Conservation (phyloP, 2,329 filamentous ascomycete genomes). For the Neobulgaria alba region DNA sequence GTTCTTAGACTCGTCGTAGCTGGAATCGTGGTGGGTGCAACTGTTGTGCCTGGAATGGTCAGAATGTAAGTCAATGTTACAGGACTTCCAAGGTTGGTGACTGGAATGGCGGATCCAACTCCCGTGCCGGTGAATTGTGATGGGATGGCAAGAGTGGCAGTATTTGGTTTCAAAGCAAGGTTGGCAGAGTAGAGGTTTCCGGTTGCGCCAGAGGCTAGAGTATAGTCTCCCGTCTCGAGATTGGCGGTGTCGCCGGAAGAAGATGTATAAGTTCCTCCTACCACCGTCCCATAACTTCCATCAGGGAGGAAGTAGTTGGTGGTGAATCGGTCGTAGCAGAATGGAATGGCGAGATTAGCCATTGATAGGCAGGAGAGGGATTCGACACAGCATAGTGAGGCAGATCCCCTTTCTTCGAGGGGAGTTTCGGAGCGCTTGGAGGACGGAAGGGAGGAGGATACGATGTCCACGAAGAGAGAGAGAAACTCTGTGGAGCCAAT, state of each 20-base stretch:
- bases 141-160: constrained; percentile 35
- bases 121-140: constrained; percentile 38
- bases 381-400: constrained; percentile 23
- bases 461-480: constrained; percentile 27
- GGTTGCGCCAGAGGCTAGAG: constrained; percentile 28
- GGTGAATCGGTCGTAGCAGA: constrained; percentile 45
- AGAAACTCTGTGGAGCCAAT: constrained; percentile 25
- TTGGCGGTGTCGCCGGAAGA: constrained; percentile 32
- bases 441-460: constrained; percentile 25
- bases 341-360: constrained; percentile 32
- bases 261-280: constrained; percentile 35
- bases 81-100: constrained; percentile 33
- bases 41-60: constrained; percentile 15
- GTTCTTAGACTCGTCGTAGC: constrained; percentile 1
- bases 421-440: constrained; percentile 9
- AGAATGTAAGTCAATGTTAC: constrained; percentile 28
- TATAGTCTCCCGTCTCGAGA: constrained; percentile 37
- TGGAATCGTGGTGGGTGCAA: constrained; percentile 7
- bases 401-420: constrained; percentile 2
- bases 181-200: constrained; percentile 38
- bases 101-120: constrained; percentile 37
- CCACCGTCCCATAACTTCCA: constrained; percentile 38
- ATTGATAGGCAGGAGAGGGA: constrained; percentile 21
- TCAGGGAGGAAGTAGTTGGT: constrained; percentile 41
- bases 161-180: constrained; percentile 34